phyloP scores from a whole-genome alignment of 768 basidiomycete species.

The Russula earlei region DNA sequence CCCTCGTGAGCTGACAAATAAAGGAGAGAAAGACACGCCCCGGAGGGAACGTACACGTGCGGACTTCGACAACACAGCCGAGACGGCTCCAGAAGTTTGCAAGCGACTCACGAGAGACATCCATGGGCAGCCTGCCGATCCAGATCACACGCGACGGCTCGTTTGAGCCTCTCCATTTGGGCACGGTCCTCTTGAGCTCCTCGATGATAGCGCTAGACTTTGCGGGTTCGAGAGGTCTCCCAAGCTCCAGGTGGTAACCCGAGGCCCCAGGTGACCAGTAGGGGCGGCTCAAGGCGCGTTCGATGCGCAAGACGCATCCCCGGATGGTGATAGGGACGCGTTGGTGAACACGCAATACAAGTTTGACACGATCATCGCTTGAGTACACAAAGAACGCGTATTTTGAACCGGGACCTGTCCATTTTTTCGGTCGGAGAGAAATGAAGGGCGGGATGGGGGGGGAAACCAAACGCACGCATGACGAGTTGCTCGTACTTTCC shows the following conservation, averaged over 20 bases:
- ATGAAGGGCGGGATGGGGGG: no score
- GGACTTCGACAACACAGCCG: slow-evolving; percentile 14
- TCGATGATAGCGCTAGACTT: background rate
- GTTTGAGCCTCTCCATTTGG: background rate
- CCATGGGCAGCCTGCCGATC: background rate
- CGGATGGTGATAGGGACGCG: background rate
- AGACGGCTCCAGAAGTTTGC: slow-evolving; percentile 13
- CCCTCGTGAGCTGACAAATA: background rate
- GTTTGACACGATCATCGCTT: background rate
- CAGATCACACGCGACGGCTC: slow-evolving; percentile 9
- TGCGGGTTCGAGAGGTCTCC: background rate
- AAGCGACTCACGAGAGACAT: background rate
- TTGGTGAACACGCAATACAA: background rate
- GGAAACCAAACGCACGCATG: slow-evolving; percentile 9
- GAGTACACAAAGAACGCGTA: slow-evolving; percentile 7
- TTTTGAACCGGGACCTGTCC: slow-evolving; percentile 6
- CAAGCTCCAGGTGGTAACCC: background rate
- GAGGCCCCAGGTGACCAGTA: background rate
- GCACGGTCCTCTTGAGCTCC: slow-evolving; percentile 3
- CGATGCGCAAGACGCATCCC: background rate
- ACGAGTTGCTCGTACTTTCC: background rate
- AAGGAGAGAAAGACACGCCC: background rate
- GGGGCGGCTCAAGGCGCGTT: background rate
- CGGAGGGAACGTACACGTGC: slow-evolving; percentile 6
- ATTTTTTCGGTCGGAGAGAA: background rate